phyloP scores from a whole-genome alignment of 257 asterid species.

The Schizonepeta tenuifolia region DNA sequence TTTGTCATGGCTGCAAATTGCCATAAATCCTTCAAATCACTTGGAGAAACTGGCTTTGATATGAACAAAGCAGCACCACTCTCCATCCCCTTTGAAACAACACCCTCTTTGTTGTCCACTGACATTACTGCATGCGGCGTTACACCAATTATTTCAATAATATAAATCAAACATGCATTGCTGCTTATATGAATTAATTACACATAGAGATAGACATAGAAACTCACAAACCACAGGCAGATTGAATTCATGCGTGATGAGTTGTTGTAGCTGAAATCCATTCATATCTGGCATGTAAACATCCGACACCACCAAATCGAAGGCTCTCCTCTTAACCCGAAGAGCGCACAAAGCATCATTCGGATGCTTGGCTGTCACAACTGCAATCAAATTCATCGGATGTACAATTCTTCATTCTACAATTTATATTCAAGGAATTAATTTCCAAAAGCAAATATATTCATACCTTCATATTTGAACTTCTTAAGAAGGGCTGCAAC shows the following conservation, averaged over 20 bases:
- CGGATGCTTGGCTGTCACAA: slow-evolving; percentile 53
- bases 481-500: slow-evolving; percentile 56
- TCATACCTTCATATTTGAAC: slow-evolving; percentile 48
- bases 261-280: slow-evolving; percentile 53
- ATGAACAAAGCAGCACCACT: slow-evolving; percentile 51
- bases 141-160: neutral
- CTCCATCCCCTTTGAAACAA: slow-evolving; percentile 42
- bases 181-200: neutral
- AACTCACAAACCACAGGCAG: slow-evolving; percentile 66
- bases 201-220: neutral
- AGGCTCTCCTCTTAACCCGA: slow-evolving; percentile 39
- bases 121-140: slow-evolving; percentile 52
- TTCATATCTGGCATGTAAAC: slow-evolving; percentile 63
- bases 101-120: slow-evolving; percentile 44
- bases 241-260: slow-evolving; percentile 51
- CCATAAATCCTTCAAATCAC: slow-evolving; percentile 57
- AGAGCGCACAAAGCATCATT: slow-evolving; percentile 55
- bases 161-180: neutral
- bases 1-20: slow-evolving; percentile 43
- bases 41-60: slow-evolving; percentile 46
- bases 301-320: slow-evolving; percentile 57
- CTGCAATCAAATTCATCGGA: slow-evolving; percentile 27
- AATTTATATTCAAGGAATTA: neutral
- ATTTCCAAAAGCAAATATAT: neutral
- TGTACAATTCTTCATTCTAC: too few relatives aligned